These are phyloP conservation scores for Cutaneotrichosporon dermatis DNA, from an alignment of 1,284 basidiomycete species.

Conservation along the genomic window DNA sequence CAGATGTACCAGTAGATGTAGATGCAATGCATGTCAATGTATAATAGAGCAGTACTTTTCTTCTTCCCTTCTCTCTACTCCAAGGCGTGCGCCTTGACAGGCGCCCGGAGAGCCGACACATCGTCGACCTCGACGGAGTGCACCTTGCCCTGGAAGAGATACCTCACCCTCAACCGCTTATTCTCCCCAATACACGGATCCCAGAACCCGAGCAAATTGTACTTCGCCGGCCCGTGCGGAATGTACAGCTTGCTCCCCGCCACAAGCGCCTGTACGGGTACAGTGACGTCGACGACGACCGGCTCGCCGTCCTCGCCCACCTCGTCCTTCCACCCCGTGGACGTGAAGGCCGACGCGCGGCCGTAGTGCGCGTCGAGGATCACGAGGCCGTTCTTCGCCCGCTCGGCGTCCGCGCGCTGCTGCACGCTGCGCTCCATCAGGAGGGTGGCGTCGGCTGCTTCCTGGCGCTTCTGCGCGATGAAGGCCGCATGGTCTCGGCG, in stretches of 20 bases:
- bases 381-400: conserved; percentile 59
- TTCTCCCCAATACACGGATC: conserved; percentile 49
- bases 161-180: conserved; percentile 62
- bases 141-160: conserved; percentile 66
- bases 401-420: conserved; percentile 35
- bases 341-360: conserved; percentile 37
- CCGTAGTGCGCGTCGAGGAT: conserved; percentile 69
- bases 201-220: conserved; percentile 47
- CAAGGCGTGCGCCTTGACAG: conserved; percentile 54
- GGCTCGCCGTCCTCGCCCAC: conserved; percentile 49
- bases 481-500: conserved; percentile 59
- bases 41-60: background rate
- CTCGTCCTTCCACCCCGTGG: conserved; percentile 53
- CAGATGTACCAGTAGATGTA: background rate
- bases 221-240: conserved; percentile 61
- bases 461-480: conserved; percentile 57
- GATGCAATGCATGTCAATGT: background rate
- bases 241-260: conserved; percentile 72
- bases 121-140: conserved; percentile 77
- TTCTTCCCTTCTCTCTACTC: background rate
- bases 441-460: conserved; percentile 56
- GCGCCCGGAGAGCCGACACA: conserved; percentile 64
- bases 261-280: conserved; percentile 77
- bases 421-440: conserved; percentile 49
- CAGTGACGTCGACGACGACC: conserved; percentile 64